phyloP scores from a whole-genome alignment of 2,329 filamentous ascomycete species.

The Pseudopithomyces maydicus region DNA sequence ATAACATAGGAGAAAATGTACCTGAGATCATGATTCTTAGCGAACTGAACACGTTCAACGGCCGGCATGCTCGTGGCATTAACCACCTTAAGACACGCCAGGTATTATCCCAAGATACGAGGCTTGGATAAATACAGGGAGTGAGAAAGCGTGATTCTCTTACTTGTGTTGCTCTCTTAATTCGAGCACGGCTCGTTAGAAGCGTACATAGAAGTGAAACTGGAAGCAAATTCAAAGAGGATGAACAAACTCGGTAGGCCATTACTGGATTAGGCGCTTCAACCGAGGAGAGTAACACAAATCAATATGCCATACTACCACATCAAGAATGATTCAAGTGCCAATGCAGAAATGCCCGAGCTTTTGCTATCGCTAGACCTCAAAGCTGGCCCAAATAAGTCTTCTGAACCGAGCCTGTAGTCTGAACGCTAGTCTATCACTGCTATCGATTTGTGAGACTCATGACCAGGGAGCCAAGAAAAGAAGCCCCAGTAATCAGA shows the following conservation, averaged over 20 bases:
- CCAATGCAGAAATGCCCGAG: conserved; percentile 15
- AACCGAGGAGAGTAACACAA: conserved; percentile 1
- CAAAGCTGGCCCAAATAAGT: conserved; percentile 17
- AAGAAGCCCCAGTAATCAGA: not conserved
- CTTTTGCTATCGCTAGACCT: conserved; percentile 9
- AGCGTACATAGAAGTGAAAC: conserved; percentile 16
- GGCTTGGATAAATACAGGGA: conserved; percentile 4
- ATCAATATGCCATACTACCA: conserved; percentile 14
- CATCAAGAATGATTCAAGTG: conserved; percentile 9
- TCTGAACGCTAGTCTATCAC: conserved; percentile 18
- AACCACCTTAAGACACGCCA: conserved; percentile 16
- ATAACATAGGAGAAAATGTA: not conserved
- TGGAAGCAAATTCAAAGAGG: conserved; percentile 1
- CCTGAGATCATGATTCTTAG: conserved; percentile 7
- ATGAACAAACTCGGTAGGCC: conserved; percentile 11
- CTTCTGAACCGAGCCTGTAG: conserved; percentile 8
- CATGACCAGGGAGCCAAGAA: not conserved
- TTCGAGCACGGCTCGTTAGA: conserved; percentile 13
- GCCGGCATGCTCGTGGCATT: not conserved
- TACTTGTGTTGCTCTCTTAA: conserved; percentile 8
- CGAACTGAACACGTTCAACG: conserved; percentile 18
- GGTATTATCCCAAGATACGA: not conserved
- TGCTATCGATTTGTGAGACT: conserved; percentile 5
- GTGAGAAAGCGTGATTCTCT: conserved; percentile 14
- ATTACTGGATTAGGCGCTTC: conserved; percentile 20